Evolutionary conservation across 2,329 filamentous ascomycete genomes (phyloP).

Genomic region (Ophiocordyceps camponoti-floridani): DNA sequence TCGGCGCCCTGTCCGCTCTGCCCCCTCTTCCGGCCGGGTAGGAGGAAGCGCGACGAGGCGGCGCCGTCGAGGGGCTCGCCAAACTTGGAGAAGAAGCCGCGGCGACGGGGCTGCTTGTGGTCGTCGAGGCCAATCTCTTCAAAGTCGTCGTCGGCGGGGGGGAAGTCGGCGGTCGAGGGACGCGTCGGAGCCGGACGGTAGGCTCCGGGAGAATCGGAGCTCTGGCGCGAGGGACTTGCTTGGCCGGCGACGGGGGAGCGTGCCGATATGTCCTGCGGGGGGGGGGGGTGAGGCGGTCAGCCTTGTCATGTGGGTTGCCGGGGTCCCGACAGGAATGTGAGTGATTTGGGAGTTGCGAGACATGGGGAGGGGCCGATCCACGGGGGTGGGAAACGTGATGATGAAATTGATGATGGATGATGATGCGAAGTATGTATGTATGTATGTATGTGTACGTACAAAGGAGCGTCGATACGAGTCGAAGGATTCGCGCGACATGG

Average conservation of each 20-base stretch:
- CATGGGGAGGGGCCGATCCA: too few species aligned
- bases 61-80: slow-evolving; percentile 35
- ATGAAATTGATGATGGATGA: too few species aligned
- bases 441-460: too few species aligned
- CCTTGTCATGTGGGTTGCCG: too few species aligned
- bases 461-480: slow-evolving; percentile 94
- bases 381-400: too few species aligned
- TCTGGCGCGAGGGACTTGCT: slow-evolving; percentile 53
- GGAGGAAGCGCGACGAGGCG: slow-evolving; percentile 37
- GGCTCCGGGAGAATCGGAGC: slow-evolving; percentile 60
- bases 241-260: slow-evolving; percentile 60
- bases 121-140: slow-evolving; percentile 87
- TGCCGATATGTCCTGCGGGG: slow-evolving; percentile 66
- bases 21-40: slow-evolving; percentile 54
- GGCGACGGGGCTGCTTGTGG: slow-evolving; percentile 35
- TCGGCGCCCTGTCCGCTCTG: slow-evolving; percentile 50
- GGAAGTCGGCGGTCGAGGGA: slow-evolving; percentile 27
- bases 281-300: too few species aligned
- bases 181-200: slow-evolving; percentile 43
- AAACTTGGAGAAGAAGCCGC: slow-evolving; percentile 61
- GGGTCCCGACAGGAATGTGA: too few species aligned
- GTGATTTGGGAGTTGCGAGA: too few species aligned
- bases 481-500: slow-evolving; percentile 90
- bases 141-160: slow-evolving; percentile 55
- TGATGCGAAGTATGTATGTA: too few species aligned